Evolutionary conservation across 148 eudicot genomes (phyloP).

Genomic region (Chenopodium album): DNA sequence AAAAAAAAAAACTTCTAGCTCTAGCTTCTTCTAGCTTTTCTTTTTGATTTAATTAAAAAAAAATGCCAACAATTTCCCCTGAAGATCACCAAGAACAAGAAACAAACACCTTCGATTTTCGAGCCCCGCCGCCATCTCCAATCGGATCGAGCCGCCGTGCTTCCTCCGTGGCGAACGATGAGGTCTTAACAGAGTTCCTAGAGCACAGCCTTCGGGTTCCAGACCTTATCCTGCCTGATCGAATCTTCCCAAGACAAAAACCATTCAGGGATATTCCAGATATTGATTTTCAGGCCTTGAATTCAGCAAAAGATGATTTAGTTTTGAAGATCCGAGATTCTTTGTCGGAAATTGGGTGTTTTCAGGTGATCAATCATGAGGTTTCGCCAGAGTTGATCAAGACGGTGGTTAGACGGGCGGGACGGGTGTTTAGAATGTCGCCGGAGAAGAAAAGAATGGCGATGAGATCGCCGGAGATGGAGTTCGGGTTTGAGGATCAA

Average conservation of each 20-base stretch:
- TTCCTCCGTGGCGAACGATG: conserved; percentile 67
- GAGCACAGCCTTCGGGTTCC: conserved; percentile 66
- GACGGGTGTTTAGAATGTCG: conserved; percentile 45
- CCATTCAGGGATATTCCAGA: conserved; percentile 42
- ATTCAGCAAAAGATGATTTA: neutral
- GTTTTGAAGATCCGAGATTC: conserved; percentile 22
- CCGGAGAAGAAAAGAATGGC: conserved; percentile 49
- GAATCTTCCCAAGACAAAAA: conserved; percentile 64
- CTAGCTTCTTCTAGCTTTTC: neutral
- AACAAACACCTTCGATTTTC: conserved; percentile 45
- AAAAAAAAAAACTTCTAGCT: neutral
- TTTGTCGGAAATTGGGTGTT: conserved; percentile 48
- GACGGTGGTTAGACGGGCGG: conserved; percentile 29
- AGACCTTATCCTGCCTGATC: conserved; percentile 65
- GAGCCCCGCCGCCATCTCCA: conserved; percentile 93
- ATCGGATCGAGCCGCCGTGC: conserved; percentile 58
- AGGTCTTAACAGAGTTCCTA: conserved; percentile 60
- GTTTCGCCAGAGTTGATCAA: conserved; percentile 34
- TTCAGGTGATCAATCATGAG: conserved; percentile 72
- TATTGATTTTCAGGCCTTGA: conserved; percentile 41
- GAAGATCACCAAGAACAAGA: conserved; percentile 13
- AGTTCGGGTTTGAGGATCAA: conserved; percentile 65
- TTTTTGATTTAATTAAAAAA: conserved; percentile 20
- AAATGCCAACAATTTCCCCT: conserved; percentile 23
- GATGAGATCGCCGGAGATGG: conserved; percentile 41